Evolutionary conservation across 257 asterid species (phyloP).

Genomic region (Prunella vulgaris): DNA sequence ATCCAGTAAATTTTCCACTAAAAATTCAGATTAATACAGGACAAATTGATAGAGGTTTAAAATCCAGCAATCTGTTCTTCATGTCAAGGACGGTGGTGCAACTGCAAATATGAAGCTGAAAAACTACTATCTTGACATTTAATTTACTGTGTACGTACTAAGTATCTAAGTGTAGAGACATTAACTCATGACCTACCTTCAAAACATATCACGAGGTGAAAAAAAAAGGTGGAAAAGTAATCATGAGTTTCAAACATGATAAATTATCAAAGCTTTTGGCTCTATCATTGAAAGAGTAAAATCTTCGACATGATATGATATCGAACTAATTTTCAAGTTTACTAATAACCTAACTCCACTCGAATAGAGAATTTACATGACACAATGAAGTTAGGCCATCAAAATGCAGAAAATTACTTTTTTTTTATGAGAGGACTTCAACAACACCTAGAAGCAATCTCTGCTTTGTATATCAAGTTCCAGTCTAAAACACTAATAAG

Average conservation of each 20-base stretch:
- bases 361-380: not conserved
- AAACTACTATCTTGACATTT: not conserved
- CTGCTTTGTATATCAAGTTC: not conserved
- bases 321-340: not conserved
- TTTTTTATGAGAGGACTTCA: not conserved
- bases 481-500: not conserved
- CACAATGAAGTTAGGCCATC: not conserved
- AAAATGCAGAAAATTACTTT: not conserved
- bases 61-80: constrained; percentile 10
- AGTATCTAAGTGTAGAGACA: not conserved
- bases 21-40: not conserved
- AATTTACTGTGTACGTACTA: not conserved
- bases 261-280: not conserved
- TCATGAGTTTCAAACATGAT: not conserved
- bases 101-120: not conserved
- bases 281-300: not conserved
- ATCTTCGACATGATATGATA: constrained; percentile 5
- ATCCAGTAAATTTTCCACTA: constrained; percentile 3
- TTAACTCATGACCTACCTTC: not conserved
- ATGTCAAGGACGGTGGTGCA: not conserved
- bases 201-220: not conserved
- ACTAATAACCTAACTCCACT: not conserved
- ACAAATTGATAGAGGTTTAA: not conserved
- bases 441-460: not conserved
- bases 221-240: not conserved